phyloP scores from a whole-genome alignment of 352 stramenopile species.

The Thalassiosira ordinaria region DNA sequence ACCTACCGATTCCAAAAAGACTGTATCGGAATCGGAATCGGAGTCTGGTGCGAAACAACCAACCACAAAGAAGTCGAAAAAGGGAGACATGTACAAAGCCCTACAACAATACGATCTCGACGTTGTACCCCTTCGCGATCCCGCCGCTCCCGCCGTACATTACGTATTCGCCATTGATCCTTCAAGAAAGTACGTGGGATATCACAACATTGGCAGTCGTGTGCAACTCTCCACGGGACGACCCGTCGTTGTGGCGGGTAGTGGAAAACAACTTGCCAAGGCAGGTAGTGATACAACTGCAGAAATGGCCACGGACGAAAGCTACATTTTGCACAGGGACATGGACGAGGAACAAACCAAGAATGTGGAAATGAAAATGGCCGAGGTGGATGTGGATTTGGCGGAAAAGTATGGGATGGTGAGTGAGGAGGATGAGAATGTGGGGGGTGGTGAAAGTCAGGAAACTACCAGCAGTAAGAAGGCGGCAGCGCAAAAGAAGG shows the following conservation, averaged over 20 bases:
- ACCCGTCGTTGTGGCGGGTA: slow-evolving; percentile 30
- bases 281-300: not conserved
- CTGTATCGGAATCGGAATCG: not conserved
- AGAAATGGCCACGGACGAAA: slow-evolving; percentile 32
- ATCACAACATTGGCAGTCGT: slow-evolving; percentile 75
- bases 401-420: slow-evolving; percentile 61
- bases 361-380: slow-evolving; percentile 63
- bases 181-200: slow-evolving; percentile 55
- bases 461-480: no score
- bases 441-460: no score
- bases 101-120: slow-evolving; percentile 83
- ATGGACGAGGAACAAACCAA: slow-evolving; percentile 61
- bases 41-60: slow-evolving; percentile 5
- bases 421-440: slow-evolving; percentile 23
- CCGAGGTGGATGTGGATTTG: slow-evolving; percentile 76
- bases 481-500: no score
- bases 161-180: slow-evolving; percentile 76
- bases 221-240: slow-evolving; percentile 79
- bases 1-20: not conserved
- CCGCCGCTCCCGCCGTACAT: slow-evolving; percentile 67
- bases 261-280: no score
- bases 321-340: slow-evolving; percentile 29
- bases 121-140: slow-evolving; percentile 81
- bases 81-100: slow-evolving; percentile 50
- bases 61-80: slow-evolving; percentile 40